phyloP scores from a whole-genome alignment of 371 early-diverging fungal genomes.

The Amoeboaphelidium protococcarum region DNA sequence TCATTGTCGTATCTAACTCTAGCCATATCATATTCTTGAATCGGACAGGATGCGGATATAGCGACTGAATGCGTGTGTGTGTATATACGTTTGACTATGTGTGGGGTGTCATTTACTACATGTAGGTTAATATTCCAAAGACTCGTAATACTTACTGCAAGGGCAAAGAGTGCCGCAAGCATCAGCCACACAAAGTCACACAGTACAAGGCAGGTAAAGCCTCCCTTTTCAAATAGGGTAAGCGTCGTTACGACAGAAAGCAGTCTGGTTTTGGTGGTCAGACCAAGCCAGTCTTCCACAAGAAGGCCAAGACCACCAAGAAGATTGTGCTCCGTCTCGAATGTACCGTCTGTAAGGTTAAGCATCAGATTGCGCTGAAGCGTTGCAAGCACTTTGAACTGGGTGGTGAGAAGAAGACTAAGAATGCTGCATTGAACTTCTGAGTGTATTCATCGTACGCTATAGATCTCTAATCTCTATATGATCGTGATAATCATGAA shows the following conservation, averaged over 20 bases:
- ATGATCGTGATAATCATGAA: too few species aligned
- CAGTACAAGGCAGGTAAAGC: slow-evolving; percentile 99
- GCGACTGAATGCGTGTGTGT: too few species aligned
- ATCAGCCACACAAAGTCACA: slow-evolving; percentile 95
- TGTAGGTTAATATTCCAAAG: slow-evolving; percentile 90
- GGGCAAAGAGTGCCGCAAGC: slow-evolving; percentile 82
- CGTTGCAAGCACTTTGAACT: slow-evolving; percentile 99
- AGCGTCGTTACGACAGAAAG: slow-evolving; percentile 53
- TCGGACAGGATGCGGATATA: too few species aligned
- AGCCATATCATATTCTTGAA: too few species aligned
- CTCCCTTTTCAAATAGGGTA: slow-evolving; percentile 87
- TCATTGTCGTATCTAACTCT: too few species aligned
- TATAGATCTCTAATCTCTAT: too few species aligned
- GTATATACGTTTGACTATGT: too few species aligned
- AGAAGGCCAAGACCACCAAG: slow-evolving; percentile 94
- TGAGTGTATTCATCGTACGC: too few species aligned
- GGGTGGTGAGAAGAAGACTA: slow-evolving; percentile 91
- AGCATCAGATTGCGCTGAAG: slow-evolving; percentile 77
- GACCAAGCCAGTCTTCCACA: slow-evolving; percentile 83
- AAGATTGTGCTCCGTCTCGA: slow-evolving; percentile 95
- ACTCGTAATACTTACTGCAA: slow-evolving; percentile 93
- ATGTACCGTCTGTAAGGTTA: slow-evolving; percentile 93
- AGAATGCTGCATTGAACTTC: too few species aligned
- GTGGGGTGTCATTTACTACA: too few species aligned
- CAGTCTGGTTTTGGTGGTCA: slow-evolving; percentile 93